Evolutionary conservation across 2,329 filamentous ascomycete species (phyloP).

Genomic region (Apiospora marii): DNA sequence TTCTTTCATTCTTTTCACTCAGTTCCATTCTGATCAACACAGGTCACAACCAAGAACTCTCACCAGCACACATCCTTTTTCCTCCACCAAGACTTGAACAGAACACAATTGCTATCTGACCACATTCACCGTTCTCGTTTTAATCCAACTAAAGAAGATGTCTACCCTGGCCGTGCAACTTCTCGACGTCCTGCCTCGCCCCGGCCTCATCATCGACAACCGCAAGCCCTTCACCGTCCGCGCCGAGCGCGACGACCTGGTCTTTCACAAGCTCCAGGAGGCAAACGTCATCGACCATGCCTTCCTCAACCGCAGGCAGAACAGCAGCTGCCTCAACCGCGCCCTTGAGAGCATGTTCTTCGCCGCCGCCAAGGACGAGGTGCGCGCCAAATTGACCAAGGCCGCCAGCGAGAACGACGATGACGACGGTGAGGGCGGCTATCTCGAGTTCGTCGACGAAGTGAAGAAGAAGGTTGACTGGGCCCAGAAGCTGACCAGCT

Average conservation of each 20-base stretch:
- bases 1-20: not conserved
- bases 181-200: not conserved
- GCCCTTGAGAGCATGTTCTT: not conserved
- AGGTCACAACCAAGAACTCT: not conserved
- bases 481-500: not conserved
- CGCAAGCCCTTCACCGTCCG: not conserved
- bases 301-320: not conserved
- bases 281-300: not conserved
- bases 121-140: not conserved
- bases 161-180: not conserved
- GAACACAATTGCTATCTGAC: not conserved
- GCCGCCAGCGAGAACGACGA: not conserved
- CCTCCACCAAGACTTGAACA: not conserved
- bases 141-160: not conserved
- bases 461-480: not conserved
- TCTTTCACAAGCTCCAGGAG: not conserved
- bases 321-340: not conserved
- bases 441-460: not conserved
- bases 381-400: not conserved
- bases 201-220: not conserved
- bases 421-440: not conserved
- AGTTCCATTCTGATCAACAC: not conserved
- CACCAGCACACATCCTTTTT: not conserved
- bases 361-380: not conserved
- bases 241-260: not conserved